Base-by-base conservation (phyloP, 306 rosid genomes). In the Inga leiocalycina region DNA sequence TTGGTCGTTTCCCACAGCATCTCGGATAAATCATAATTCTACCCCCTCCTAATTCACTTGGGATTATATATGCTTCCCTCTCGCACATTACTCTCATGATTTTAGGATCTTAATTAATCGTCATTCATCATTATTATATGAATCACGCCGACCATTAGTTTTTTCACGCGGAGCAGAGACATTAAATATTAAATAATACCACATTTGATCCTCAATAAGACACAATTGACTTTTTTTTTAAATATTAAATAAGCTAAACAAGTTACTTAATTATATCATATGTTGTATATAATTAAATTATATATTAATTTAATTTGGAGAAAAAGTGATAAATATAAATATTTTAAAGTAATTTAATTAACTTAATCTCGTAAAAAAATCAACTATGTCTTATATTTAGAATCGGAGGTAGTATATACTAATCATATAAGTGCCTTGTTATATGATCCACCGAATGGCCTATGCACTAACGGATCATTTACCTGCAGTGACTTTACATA, bases 91-190 rank as follows among this genome's bases (percentile, higher is more conserved):
- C 64, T 46, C 66, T 74, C 88, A 75, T 81, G 85, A 85, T 82
- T 81, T 39, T 48, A 81, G 59, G 73, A 76, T 75, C 74, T 79
- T 76, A 72, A 85, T 57, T 57, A n/a, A n/a, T 20, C 5, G 71
- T 82, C 75, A 87, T 56, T 62, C 69, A 77, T 44, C 34, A n/a
- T 71, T 12, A 70, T 70, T 70, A 49, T 13, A 19, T 13, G 8
- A 76, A 74, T 68, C 84, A 75, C 77, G 86, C 84, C 75, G 54
- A 76, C 79, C 67, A 78, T 79, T 59, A 57, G 70, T 72, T 66
- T 27, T 74, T 79, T 32, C 81, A 65, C 62, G 78, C 75, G n/a
- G 37, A 22, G 77, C 24, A 48, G 12, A 73, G 32, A 65, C 22
- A 4, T 12, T 10, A 49, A 49, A 49, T 49, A 32, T 37, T 39